These are phyloP conservation scores for Lentinula edodes DNA, from an alignment of 768 basidiomycete species.

Conservation along the genomic window DNA sequence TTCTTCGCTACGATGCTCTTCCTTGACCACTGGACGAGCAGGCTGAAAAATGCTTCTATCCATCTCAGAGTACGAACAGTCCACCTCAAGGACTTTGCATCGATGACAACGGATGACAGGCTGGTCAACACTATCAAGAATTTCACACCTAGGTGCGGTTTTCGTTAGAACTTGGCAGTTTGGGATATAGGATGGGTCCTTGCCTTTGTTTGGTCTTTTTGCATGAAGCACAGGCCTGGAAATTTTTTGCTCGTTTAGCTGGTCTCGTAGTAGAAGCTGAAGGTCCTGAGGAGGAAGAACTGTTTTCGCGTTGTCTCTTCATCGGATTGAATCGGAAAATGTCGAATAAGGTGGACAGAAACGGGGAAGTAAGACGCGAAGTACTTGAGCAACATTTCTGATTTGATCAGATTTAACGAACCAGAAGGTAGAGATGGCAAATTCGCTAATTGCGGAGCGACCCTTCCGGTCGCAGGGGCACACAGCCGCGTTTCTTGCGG, in stretches of 20 bases:
- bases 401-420: background rate
- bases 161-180: too few relatives aligned
- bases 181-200: too few relatives aligned
- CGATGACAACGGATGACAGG: slow-evolving; percentile 31
- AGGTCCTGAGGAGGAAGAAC: background rate
- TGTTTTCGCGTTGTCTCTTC: background rate
- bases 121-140: slow-evolving; percentile 29
- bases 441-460: background rate
- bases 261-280: background rate
- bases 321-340: background rate
- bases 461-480: background rate
- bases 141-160: slow-evolving; percentile 26
- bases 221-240: slow-evolving; percentile 36
- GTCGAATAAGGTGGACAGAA: background rate
- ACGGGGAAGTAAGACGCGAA: background rate
- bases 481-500: background rate
- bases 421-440: background rate
- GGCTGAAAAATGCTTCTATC: slow-evolving; percentile 7
- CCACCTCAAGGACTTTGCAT: slow-evolving; percentile 32
- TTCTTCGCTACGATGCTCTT: background rate
- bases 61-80: slow-evolving; percentile 34
- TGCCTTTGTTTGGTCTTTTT: slow-evolving; percentile 30
- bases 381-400: background rate
- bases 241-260: slow-evolving; percentile 27
- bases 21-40: background rate